Base-by-base conservation (phyloP, 106 monocot species). In the Vanilla planifolia region DNA sequence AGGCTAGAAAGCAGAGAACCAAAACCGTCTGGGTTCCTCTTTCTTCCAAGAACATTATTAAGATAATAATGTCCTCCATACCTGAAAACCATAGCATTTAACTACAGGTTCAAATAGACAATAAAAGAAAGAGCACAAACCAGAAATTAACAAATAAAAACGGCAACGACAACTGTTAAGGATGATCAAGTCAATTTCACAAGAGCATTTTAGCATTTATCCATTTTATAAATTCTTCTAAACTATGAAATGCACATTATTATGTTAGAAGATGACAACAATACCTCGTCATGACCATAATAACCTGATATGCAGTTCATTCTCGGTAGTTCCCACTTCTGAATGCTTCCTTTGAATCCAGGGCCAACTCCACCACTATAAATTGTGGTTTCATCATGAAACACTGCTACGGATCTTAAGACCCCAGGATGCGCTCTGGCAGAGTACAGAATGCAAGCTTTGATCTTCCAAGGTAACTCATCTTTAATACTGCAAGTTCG, bases 261-360 rank as follows among this genome's bases (percentile, higher is more conserved):
- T 2, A 44, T 59, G 6, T 5, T 23, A 0, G 33, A 7, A 28
- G 16, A 30, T 53, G 43, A 67, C 17, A 50, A 79, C 24, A 58
- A 35, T 47, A 92, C 98, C 91, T 98, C 98, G 71, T 98, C 98
- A 75, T 98, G 92, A 20, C 98, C 98, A 75, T 98, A 87, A 80
- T 98, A 98, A 42, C 92, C 92, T 63, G 81, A 98, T 45, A 75
- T 61, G 65, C 87, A 92, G 34, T 75, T 87, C 78, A 88, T 77
- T 63, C 77, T 71, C 34, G 87, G 69, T 27, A 98, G 68, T 67
- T 98, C 98, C 98, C 98, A 98, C 61, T 81, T 98, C 66, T 92
- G 90, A 70, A 98, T 72, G 69, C 76, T 84, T 63, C 98, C 98
- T 67, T 92, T 88, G 51, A 98, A 98, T 35, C 85, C 92, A 72